A percentile compares a stretch with the other conserved stretches of the same genome.
These are phyloP conservation scores for Williopsis jadinii DNA, from an alignment of 1,139 yeast species.

Conservation along the genomic window DNA sequence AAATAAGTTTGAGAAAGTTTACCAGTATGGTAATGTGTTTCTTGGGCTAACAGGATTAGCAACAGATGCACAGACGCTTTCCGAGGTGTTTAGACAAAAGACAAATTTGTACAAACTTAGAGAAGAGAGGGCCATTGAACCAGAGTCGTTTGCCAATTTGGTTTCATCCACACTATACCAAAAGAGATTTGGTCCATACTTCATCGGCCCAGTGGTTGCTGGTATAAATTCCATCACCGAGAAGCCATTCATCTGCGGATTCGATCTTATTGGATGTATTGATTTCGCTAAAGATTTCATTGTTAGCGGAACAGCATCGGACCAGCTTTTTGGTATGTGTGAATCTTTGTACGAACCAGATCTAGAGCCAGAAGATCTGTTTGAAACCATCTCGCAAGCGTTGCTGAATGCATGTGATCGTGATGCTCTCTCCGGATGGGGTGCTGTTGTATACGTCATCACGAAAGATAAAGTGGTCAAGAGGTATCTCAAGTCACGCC, in stretches of 20 bases:
- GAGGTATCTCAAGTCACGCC: slow-evolving; percentile 87
- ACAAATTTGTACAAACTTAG: slow-evolving; percentile 84
- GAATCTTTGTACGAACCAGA: slow-evolving; percentile 94
- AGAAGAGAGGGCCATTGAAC: slow-evolving; percentile 90
- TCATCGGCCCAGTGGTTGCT: slow-evolving; percentile 94
- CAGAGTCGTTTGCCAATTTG: slow-evolving; percentile 86
- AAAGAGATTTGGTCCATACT: slow-evolving; percentile 93
- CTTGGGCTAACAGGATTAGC: slow-evolving; percentile 94
- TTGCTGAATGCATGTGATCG: slow-evolving; percentile 92
- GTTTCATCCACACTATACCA: slow-evolving; percentile 88
- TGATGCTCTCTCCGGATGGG: slow-evolving; percentile 98
- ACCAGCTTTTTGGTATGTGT: slow-evolving; percentile 97
- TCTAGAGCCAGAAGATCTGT: slow-evolving; percentile 89
- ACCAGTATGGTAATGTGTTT: slow-evolving; percentile 77
- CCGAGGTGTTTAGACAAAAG: slow-evolving; percentile 76
- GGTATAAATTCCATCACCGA: slow-evolving; percentile 79
- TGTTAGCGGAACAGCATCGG: slow-evolving; percentile 95
- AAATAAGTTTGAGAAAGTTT: slow-evolving; percentile 88
- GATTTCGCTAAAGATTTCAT: slow-evolving; percentile 93
- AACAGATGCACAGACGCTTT: slow-evolving; percentile 82
- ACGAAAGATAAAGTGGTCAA: slow-evolving; percentile 89
- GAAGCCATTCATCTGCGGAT: slow-evolving; percentile 90
- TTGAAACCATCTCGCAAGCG: slow-evolving; percentile 94
- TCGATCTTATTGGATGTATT: slow-evolving; percentile 93
- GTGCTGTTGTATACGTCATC: slow-evolving; percentile 88